phyloP scores from a whole-genome alignment of 176 grass and related monocot genomes.

The Eleusine indica region DNA sequence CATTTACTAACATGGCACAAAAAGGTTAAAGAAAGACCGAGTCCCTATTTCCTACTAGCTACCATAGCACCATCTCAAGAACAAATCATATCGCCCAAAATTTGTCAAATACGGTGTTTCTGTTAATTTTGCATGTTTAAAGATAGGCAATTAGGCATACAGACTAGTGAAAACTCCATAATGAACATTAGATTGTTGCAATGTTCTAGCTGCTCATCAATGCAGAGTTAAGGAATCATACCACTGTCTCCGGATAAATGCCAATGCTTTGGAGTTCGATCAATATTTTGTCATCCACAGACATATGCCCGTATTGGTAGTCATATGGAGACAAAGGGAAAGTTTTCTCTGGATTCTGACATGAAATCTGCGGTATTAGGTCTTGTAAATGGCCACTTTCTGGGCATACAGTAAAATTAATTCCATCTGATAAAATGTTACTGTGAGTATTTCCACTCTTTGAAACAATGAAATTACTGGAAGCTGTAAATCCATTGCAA shows the following conservation, averaged over 20 bases:
- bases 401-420: slow-evolving; percentile 38
- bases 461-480: slow-evolving; percentile 56
- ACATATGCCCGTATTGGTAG: slow-evolving; percentile 67
- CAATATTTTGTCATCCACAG: slow-evolving; percentile 73
- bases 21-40: neutral
- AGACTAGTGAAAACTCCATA: slow-evolving; percentile 16
- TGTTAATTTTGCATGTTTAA: slow-evolving; percentile 27
- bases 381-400: slow-evolving; percentile 47
- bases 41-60: neutral
- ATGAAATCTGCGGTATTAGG: slow-evolving; percentile 37
- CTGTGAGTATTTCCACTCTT: slow-evolving; percentile 47
- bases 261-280: slow-evolving; percentile 87
- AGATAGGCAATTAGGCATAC: neutral
- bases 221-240: slow-evolving; percentile 40
- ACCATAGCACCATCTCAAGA: slow-evolving; percentile 17
- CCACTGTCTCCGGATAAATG: slow-evolving; percentile 63
- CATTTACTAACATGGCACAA: neutral
- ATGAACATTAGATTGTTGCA: slow-evolving; percentile 5
- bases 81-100: neutral
- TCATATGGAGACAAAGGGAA: slow-evolving; percentile 56
- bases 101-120: slow-evolving; percentile 1
- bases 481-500: slow-evolving; percentile 59
- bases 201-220: neutral
- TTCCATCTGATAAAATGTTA: slow-evolving; percentile 50
- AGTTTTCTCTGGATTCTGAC: slow-evolving; percentile 42